These are phyloP conservation scores for Penicillium roqueforti DNA, from an alignment of 495 filamentous ascomycete species.

Conservation along the genomic window DNA sequence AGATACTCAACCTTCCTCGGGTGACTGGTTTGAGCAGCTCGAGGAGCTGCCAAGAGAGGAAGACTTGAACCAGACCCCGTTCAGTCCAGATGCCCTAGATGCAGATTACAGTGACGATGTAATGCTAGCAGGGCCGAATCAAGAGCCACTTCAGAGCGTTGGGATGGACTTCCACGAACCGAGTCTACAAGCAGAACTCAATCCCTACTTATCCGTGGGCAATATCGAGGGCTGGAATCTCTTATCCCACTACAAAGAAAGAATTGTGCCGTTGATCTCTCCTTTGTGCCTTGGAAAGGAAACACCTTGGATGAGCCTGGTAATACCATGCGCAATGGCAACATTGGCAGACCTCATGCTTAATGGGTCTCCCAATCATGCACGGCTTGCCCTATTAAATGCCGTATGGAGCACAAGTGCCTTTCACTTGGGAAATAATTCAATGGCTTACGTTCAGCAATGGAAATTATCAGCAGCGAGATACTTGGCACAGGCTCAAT, in stretches of 20 bases:
- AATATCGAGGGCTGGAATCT: conserved; percentile 16
- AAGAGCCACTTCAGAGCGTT: neutral
- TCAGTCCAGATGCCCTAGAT: neutral
- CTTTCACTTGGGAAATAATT: conserved; percentile 15
- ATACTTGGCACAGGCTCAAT: conserved; percentile 11
- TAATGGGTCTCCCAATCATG: conserved; percentile 2
- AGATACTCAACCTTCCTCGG: neutral
- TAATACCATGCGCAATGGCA: conserved; percentile 17
- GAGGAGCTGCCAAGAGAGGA: conserved; percentile 1
- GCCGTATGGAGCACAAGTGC: conserved; percentile 18
- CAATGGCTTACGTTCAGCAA: neutral
- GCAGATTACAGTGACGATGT: neutral
- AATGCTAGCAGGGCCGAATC: neutral
- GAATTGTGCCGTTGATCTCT: conserved; percentile 17
- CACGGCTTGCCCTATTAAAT: conserved; percentile 16
- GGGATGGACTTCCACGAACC: neutral
- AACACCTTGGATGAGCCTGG: conserved; percentile 12
- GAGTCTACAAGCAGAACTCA: neutral
- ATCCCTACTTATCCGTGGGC: neutral
- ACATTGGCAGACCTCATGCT: conserved; percentile 15
- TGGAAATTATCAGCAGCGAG: conserved; percentile 5
- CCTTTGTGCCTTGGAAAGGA: conserved; percentile 17
- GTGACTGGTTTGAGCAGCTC: conserved; percentile 7
- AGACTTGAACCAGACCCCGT: neutral
- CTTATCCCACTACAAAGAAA: conserved; percentile 21